Evolutionary conservation across 768 basidiomycete species (phyloP).

Genomic region (Tricholoma saponaceum): DNA sequence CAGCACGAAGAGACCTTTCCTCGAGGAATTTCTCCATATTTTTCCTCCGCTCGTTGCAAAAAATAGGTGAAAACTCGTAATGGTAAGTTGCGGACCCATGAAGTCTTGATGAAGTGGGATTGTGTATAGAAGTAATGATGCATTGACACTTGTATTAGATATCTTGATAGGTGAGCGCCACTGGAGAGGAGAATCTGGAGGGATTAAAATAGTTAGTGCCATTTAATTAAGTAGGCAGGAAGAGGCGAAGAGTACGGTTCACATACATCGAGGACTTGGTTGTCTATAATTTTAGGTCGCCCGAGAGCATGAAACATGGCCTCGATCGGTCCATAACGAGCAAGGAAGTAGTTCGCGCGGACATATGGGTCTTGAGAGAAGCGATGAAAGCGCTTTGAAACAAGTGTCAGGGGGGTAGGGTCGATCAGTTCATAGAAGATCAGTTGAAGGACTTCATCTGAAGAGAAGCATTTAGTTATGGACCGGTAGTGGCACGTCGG

Average conservation of each 20-base stretch:
- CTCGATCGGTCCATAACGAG: slow-evolving; percentile 64
- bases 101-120: slow-evolving; percentile 69
- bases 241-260: slow-evolving; percentile 16
- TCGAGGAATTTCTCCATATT: slow-evolving; percentile 62
- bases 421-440: slow-evolving; percentile 70
- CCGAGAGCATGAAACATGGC: slow-evolving; percentile 76
- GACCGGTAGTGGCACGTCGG: slow-evolving; percentile 3
- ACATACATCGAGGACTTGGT: slow-evolving; percentile 68
- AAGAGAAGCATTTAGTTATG: slow-evolving; percentile 9
- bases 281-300: slow-evolving; percentile 59
- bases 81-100: slow-evolving; percentile 67
- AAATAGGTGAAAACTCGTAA: slow-evolving; percentile 62
- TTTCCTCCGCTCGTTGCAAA: slow-evolving; percentile 50
- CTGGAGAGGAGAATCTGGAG: slow-evolving; percentile 66
- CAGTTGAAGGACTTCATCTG: slow-evolving; percentile 67
- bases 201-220: slow-evolving; percentile 5
- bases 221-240: slow-evolving; percentile 10
- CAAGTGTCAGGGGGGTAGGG: slow-evolving; percentile 54
- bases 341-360: slow-evolving; percentile 73
- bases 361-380: slow-evolving; percentile 74
- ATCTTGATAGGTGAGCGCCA: slow-evolving; percentile 75
- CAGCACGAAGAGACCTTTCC: slow-evolving; percentile 39
- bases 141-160: slow-evolving; percentile 72
- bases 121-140: slow-evolving; percentile 77
- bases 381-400: slow-evolving; percentile 53